phyloP scores from a whole-genome alignment of 2,329 filamentous ascomycete species.

The Penicillium frequentans region DNA sequence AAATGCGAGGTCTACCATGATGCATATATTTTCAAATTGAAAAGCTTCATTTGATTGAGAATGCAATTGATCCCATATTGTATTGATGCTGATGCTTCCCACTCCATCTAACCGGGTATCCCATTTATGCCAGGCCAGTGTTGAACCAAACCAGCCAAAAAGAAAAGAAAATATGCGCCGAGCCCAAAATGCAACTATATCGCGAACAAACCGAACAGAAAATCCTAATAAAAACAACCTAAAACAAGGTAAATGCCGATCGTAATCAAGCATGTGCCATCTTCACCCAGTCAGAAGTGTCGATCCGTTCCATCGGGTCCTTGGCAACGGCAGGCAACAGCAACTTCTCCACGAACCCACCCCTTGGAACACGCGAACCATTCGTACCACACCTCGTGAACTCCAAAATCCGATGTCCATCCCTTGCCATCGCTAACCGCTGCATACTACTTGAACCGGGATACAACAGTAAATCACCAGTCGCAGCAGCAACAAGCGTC shows the following conservation, averaged over 20 bases:
- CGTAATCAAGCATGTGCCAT: slow-evolving; percentile 15
- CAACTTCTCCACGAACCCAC: slow-evolving; percentile 41
- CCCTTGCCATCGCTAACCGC: slow-evolving; percentile 44
- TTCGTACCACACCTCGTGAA: slow-evolving; percentile 39
- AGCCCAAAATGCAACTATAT: slow-evolving; percentile 1
- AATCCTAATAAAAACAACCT: slow-evolving; percentile 3
- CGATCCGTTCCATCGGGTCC: slow-evolving; percentile 34
- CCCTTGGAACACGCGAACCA: slow-evolving; percentile 41
- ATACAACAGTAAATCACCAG: slow-evolving; percentile 47
- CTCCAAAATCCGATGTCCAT: slow-evolving; percentile 45
- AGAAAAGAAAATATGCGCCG: slow-evolving; percentile 2
- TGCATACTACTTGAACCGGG: slow-evolving; percentile 40
- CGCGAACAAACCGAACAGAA: slow-evolving; percentile 4
- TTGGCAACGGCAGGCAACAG: slow-evolving; percentile 42
- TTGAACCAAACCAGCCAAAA: neutral
- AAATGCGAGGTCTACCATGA: neutral
- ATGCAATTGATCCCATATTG: neutral
- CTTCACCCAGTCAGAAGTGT: slow-evolving; percentile 32
- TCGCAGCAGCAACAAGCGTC: slow-evolving; percentile 46
- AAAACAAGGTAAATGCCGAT: neutral
- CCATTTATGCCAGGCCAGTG: slow-evolving; percentile 10
- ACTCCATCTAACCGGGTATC: slow-evolving; percentile 23
- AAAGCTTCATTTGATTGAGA: neutral
- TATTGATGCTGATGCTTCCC: neutral
- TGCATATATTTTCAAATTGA: too few relatives aligned